Conservation (phyloP, 2,329 filamentous ascomycete species). For the Nannizziopsis arthrosporioides region DNA sequence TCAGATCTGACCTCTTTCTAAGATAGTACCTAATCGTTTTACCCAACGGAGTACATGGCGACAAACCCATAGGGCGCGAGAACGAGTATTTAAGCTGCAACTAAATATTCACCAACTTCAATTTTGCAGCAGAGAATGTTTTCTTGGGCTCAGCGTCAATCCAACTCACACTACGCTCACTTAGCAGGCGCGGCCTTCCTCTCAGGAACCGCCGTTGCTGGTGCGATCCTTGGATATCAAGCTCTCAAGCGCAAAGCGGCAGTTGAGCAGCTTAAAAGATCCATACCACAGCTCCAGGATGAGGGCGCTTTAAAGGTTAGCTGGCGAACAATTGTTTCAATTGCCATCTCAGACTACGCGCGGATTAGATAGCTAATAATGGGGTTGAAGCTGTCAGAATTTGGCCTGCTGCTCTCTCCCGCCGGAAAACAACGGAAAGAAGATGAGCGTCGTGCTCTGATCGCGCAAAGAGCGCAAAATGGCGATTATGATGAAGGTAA, state of each 20-base stretch:
- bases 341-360: too few species aligned
- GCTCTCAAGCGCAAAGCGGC: conserved; percentile 44
- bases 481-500: conserved; percentile 54
- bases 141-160: conserved; percentile 35
- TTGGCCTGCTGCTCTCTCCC: conserved; percentile 30
- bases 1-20: too few species aligned
- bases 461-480: conserved; percentile 48
- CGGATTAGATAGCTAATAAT: conserved; percentile 18
- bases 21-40: too few species aligned
- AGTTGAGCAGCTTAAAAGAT: conserved; percentile 48
- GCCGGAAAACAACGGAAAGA: conserved; percentile 34
- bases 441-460: conserved; percentile 46
- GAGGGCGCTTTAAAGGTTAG: conserved; percentile 42
- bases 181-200: conserved; percentile 34
- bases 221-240: conserved; percentile 47
- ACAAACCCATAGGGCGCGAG: too few species aligned
- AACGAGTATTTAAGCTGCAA: too few species aligned
- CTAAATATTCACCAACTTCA: background rate
- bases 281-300: conserved; percentile 44
- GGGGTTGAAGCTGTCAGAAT: conserved; percentile 40
- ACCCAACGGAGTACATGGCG: too few species aligned
- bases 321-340: background rate
- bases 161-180: conserved; percentile 32
- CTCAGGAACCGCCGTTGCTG: conserved; percentile 35
- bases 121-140: conserved; percentile 25